These are phyloP conservation scores for Kazachstania martiniae DNA, from an alignment of 805 yeast genomes.

Conservation along the genomic window DNA sequence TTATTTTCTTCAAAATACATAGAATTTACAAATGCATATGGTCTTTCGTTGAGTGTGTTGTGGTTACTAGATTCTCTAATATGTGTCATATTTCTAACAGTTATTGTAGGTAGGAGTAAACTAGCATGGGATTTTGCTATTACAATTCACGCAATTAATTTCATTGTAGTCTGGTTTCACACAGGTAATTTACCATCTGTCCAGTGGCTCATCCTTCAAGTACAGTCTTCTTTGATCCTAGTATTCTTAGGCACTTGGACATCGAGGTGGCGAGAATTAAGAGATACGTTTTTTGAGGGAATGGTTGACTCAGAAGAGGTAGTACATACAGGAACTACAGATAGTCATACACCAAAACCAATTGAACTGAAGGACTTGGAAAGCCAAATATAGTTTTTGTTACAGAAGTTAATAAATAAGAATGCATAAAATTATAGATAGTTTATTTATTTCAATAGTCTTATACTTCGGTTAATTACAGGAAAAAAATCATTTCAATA, in stretches of 20 bases:
- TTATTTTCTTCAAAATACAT: conserved; percentile 74
- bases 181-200: conserved; percentile 61
- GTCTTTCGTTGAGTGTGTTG: conserved; percentile 57
- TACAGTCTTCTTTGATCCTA: conserved; percentile 53
- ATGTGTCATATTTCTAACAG: conserved; percentile 73
- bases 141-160: conserved; percentile 78
- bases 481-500: no score
- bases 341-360: neutral
- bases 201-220: conserved; percentile 80
- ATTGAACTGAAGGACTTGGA: conserved; percentile 13
- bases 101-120: conserved; percentile 86
- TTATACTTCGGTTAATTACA: neutral
- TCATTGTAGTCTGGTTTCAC: conserved; percentile 56
- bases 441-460: neutral
- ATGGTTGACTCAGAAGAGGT: conserved; percentile 36
- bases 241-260: conserved; percentile 81
- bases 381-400: conserved; percentile 3
- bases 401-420: neutral
- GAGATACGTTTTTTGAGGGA: conserved; percentile 84
- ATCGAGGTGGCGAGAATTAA: conserved; percentile 82
- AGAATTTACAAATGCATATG: conserved; percentile 66
- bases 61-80: conserved; percentile 81
- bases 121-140: conserved; percentile 93
- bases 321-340: neutral
- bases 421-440: no score